Base-by-base conservation (phyloP, 1,139 yeast species). In the Blastobotrys buckinghamii region DNA sequence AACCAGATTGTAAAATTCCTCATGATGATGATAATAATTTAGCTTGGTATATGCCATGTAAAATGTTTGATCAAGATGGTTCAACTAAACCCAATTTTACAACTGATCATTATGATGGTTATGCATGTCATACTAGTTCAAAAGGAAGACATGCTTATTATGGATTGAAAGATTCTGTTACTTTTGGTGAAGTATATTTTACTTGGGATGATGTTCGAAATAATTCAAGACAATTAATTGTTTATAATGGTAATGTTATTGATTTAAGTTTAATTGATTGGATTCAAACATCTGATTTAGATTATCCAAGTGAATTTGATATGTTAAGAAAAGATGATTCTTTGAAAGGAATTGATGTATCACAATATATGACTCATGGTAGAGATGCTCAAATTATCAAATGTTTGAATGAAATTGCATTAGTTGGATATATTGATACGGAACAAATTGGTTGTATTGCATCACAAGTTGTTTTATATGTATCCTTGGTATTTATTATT, bases 41-140 rank as follows among this genome's bases (percentile, higher is more conserved):
- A 56, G 97, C 96, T 9, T 90, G 96, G 96, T 92, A 92, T 69
- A 88, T 89, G 84, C 97, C 98, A 2, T 92, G 98, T 70, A 81
- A 81, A 59, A 56, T 84, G 43, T 73, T 82, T 52, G 69, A 73
- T 43, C 83, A 78, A 58, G 85, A 86, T 65, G 96, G 96, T 5
- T 74, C 90, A 1, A 66, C 84, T 1, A 52, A 68, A 32, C 84
- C 86, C 27, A 82, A 86, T 61, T 76, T 75, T 56, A 75, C 89
- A 2, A 59, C 61, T 26, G 64, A 72, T 24, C 80, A 79, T 60
- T 88, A 88, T 64, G 69, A 74, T 39, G 97, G 97, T 16, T 89
- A 88, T 81, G 94, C 89, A 9, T 92, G 98, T 67, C 97, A 92
- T 68, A 86, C 97, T 0, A 76, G 87, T 15, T 59, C 74, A 2